Base-by-base conservation (phyloP, 148 eudicot species). In the Dianthus caryophyllus region DNA sequence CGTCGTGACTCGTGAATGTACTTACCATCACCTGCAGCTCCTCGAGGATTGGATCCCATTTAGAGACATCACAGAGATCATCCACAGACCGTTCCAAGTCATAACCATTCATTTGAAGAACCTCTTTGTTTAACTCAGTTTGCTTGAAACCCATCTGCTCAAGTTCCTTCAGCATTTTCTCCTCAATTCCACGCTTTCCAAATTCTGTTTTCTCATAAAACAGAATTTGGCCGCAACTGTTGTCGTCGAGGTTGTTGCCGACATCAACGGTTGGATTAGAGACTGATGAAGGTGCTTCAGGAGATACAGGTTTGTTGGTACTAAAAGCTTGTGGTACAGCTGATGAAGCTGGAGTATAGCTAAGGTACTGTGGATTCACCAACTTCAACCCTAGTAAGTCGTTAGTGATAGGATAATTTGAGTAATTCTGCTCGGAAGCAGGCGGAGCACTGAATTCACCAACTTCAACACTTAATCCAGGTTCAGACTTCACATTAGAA, bases 1-100 rank as follows among this genome's bases (percentile, higher is more conserved):
- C n/a, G 24, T 22, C 2, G 13, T 54, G 30, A 13, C 59, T 24
- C 33, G 2, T 3, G 21, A 9, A 1, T 17, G 61, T 30, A 30
- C 82, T 70, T 75, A 89, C 97, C 97, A 92, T 92, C 81, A 84
- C 93, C 65, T 68, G 60, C 66, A 92, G 80, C 82, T 92, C 97
- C 69, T 81, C 82, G 15, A 92, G 90, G 27, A 88, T 75, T 1
- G 90, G 84, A 69, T 81, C 87, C 96, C 89, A 86, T 54, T 76
- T 88, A 9, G 77, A 44, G 65, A 82, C 83, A 54, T 77, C 85
- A 65, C 91, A 91, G 11, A 88, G 96, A 39, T 80, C 88, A 70
- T 91, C 88, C 46, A 91, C 79, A 0, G 95, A 78, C 66, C 74
- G 73, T 80, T 77, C 89, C 69, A 91, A 36, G 65, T 91, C 72